Conservation (phyloP, 2,329 filamentous ascomycete genomes). For the Balansia obtecta region DNA sequence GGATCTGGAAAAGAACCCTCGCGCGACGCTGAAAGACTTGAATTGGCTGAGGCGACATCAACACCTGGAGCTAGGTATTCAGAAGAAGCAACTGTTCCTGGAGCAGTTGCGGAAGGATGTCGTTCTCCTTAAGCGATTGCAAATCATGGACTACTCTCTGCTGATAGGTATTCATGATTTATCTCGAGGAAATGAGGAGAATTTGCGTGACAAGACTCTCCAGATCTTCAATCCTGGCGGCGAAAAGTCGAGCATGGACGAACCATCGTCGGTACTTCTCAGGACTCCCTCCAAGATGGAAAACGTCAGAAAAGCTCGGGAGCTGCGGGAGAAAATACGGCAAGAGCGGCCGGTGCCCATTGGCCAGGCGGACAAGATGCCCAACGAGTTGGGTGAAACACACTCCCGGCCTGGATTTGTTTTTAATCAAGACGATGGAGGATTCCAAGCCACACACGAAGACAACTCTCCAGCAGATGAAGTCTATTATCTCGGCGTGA, state of each 20-base stretch:
- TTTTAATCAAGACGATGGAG: slow-evolving; percentile 91
- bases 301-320: slow-evolving; percentile 78
- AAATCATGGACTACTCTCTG: slow-evolving; percentile 98
- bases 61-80: slow-evolving; percentile 75
- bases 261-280: slow-evolving; percentile 54
- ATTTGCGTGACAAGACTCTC: slow-evolving; percentile 76
- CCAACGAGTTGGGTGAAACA: slow-evolving; percentile 70
- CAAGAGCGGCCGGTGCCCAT: slow-evolving; percentile 89
- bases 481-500: slow-evolving; percentile 96
- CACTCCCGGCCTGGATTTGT: slow-evolving; percentile 58
- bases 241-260: slow-evolving; percentile 43
- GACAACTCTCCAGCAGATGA: slow-evolving; percentile 75
- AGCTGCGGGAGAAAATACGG: slow-evolving; percentile 85
- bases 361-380: slow-evolving; percentile 78
- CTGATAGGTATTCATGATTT: slow-evolving; percentile 90
- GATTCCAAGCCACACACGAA: slow-evolving; percentile 85
- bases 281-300: slow-evolving; percentile 91
- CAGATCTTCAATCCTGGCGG: slow-evolving; percentile 89
- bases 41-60: slow-evolving; percentile 87
- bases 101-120: slow-evolving; percentile 85
- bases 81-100: slow-evolving; percentile 79
- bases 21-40: slow-evolving; percentile 88
- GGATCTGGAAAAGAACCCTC: slow-evolving; percentile 73
- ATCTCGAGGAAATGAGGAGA: slow-evolving; percentile 85
- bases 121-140: slow-evolving; percentile 67